Evolutionary conservation across 2,329 filamentous ascomycete genomes (phyloP).

Genomic region (Aspergillus floridensis): DNA sequence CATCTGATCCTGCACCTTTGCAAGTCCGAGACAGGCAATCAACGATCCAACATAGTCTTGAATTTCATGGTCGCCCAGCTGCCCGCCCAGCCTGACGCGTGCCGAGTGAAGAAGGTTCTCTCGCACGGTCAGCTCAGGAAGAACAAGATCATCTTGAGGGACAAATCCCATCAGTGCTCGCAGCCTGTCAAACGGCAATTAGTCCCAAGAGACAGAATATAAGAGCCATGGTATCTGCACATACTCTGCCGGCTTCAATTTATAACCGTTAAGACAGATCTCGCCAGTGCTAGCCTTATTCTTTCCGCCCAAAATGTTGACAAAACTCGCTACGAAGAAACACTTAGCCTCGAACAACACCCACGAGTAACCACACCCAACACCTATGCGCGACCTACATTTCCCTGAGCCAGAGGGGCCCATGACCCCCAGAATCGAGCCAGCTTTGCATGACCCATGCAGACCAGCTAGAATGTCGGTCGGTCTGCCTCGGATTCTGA

Average conservation of each 20-base stretch:
- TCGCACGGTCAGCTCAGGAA: constrained; percentile 59
- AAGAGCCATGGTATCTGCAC: too few species aligned
- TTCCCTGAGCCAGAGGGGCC: constrained; percentile 12
- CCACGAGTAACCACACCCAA: too few species aligned
- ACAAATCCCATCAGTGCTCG: constrained; percentile 53
- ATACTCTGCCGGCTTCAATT: too few species aligned
- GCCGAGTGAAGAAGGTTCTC: constrained; percentile 63
- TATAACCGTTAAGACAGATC: too few species aligned
- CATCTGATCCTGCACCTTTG: constrained; percentile 15
- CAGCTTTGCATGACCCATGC: not conserved
- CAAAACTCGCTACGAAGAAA: too few species aligned
- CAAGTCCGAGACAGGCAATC: too few species aligned
- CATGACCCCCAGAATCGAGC: constrained; percentile 7
- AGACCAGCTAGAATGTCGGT: not conserved
- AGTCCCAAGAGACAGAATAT: too few species aligned
- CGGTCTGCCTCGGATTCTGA: too few species aligned
- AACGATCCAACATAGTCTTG: too few species aligned
- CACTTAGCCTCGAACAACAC: too few species aligned
- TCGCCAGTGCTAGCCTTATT: too few species aligned
- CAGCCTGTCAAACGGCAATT: not conserved
- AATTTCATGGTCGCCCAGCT: constrained; percentile 43
- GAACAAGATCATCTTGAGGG: constrained; percentile 60
- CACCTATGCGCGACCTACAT: not conserved
- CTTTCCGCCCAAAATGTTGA: too few species aligned
- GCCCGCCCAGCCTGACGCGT: constrained; percentile 52